A percentile compares a stretch with the other conserved stretches of the same genome.
Evolutionary conservation across 345 rosid genomes (phyloP).

Genomic region (Salix suchowensis): DNA sequence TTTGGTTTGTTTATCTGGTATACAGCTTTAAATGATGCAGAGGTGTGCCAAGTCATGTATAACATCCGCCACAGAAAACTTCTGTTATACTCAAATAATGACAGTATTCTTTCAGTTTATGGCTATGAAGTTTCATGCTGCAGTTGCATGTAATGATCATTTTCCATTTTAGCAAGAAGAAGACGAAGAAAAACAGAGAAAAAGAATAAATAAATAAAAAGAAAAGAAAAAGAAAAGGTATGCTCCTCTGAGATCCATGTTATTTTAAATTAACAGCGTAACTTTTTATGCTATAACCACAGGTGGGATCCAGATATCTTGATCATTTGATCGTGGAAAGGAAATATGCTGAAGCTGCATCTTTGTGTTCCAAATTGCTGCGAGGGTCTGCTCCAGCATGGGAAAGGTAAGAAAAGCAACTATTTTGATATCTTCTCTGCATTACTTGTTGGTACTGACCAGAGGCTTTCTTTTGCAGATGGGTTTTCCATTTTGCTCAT

Average conservation of each 20-base stretch:
- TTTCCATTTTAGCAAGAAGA: not conserved
- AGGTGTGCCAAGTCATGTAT: not conserved
- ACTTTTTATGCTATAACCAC: slow-evolving; percentile 19
- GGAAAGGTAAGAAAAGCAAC: slow-evolving; percentile 70
- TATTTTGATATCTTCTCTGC: slow-evolving; percentile 6
- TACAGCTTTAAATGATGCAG: not conserved
- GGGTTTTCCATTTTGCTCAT: slow-evolving; percentile 99
- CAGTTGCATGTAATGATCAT: not conserved
- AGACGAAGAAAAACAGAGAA: not conserved
- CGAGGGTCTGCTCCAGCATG: slow-evolving; percentile 93
- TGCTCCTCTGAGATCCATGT: slow-evolving; percentile 1
- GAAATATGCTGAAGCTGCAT: slow-evolving; percentile 95
- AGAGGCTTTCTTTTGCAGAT: slow-evolving; percentile 47
- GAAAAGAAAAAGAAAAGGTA: not conserved
- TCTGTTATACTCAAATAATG: not conserved
- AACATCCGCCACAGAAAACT: not conserved
- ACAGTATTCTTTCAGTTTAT: not conserved
- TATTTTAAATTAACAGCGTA: slow-evolving; percentile 6
- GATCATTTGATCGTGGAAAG: slow-evolving; percentile 98
- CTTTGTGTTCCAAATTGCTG: slow-evolving; percentile 90
- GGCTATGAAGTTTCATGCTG: not conserved
- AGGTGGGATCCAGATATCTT: slow-evolving; percentile 98
- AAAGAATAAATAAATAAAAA: too few relatives aligned
- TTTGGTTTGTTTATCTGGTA: slow-evolving; percentile 8
- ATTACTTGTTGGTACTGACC: slow-evolving; percentile 19